A percentile compares a stretch with the other conserved stretches of the same genome.
Evolutionary conservation across 352 stramenopile genomes (phyloP).

Genomic region (Phytophthora colocasiae): DNA sequence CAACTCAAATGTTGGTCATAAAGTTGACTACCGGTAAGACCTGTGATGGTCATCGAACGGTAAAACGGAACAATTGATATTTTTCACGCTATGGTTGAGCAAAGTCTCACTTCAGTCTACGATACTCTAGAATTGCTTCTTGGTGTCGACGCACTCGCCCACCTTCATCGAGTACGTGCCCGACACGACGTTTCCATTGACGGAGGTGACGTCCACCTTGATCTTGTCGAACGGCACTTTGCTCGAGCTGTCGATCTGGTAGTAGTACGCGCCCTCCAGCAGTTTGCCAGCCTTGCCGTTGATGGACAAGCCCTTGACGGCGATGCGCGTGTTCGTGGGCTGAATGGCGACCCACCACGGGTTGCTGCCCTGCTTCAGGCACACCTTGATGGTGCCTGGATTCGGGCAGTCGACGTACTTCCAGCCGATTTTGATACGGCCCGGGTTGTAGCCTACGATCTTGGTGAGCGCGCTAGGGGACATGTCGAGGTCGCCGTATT

Average conservation of each 20-base stretch:
- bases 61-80: conserved; percentile 36
- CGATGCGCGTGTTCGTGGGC: conserved; percentile 32
- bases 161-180: conserved; percentile 34
- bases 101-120: conserved; percentile 1
- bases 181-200: conserved; percentile 23
- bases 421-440: conserved; percentile 40
- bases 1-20: background rate
- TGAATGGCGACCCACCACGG: conserved; percentile 35
- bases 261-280: conserved; percentile 34
- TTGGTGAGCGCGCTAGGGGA: conserved; percentile 32
- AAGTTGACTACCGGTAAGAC: background rate
- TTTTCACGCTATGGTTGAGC: conserved; percentile 18
- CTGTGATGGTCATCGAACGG: conserved; percentile 4
- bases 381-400: conserved; percentile 37
- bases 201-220: conserved; percentile 29
- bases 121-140: conserved; percentile 33
- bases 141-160: conserved; percentile 27
- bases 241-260: conserved; percentile 29
- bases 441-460: conserved; percentile 34
- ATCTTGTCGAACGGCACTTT: conserved; percentile 31
- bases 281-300: conserved; percentile 31
- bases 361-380: conserved; percentile 36
- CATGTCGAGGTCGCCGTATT: conserved; percentile 37
- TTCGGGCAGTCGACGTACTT: conserved; percentile 39
- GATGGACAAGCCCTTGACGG: conserved; percentile 31